Conservation (phyloP, 2,329 filamentous ascomycete species). For the Aspergillus uvarum region DNA sequence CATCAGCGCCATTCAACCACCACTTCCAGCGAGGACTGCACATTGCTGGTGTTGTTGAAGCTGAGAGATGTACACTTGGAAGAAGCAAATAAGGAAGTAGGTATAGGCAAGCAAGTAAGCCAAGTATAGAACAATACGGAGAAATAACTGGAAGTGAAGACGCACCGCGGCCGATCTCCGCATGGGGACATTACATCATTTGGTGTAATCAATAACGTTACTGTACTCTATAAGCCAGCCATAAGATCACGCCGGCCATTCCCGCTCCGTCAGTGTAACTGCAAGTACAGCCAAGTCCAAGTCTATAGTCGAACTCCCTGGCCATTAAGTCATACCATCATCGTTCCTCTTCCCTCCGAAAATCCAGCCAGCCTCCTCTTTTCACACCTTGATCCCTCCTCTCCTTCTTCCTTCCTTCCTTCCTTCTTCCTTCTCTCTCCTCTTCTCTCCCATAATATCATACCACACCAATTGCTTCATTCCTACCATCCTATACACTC, state of each 20-base stretch:
- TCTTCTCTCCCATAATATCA: not conserved
- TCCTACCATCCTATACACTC: not conserved
- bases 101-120: too few relatives aligned
- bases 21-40: not conserved
- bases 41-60: too few relatives aligned
- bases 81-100: too few relatives aligned
- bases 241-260: constrained; percentile 13
- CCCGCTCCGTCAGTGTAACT: constrained; percentile 12
- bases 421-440: not conserved
- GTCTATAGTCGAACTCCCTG: not conserved
- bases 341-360: not conserved
- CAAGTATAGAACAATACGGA: not conserved
- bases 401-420: not conserved
- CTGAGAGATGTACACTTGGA: too few relatives aligned
- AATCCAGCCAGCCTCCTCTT: constrained; percentile 5
- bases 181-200: constrained; percentile 15
- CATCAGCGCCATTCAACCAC: constrained; percentile 1
- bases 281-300: not conserved
- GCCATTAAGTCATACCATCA: constrained; percentile 10
- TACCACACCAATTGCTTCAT: not conserved
- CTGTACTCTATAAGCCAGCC: not conserved
- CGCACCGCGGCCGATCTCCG: not conserved
- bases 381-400: not conserved
- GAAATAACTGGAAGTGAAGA: not conserved
- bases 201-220: not conserved